Conservation (phyloP, 176 grass and related monocot species). For the Aegilops longissima region DNA sequence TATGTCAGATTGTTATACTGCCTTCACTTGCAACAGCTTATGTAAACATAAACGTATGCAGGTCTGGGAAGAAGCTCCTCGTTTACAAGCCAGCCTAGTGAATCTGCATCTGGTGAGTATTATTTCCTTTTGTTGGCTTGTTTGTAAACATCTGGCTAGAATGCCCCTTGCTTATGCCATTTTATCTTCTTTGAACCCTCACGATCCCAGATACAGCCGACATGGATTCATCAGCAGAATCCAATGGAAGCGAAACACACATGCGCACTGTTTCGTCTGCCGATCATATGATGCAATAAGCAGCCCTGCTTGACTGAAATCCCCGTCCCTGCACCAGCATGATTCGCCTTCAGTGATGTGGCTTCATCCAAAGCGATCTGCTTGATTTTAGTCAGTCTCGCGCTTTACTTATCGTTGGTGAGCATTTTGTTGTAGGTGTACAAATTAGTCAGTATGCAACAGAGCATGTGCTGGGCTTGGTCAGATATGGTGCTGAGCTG, state of each 20-base stretch:
- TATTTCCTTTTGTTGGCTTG: background rate
- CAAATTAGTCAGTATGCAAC: background rate
- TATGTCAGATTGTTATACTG: conserved; percentile 9
- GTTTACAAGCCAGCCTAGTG: conserved; percentile 47
- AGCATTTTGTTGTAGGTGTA: conserved; percentile 16
- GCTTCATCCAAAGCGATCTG: conserved; percentile 41
- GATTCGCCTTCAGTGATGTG: conserved; percentile 13
- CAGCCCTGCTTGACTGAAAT: background rate
- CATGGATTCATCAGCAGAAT: conserved; percentile 42
- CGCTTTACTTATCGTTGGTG: conserved; percentile 15
- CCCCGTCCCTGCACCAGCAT: background rate
- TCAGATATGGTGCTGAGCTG: background rate
- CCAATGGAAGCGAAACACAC: conserved; percentile 45
- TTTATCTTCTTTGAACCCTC: conserved; percentile 28
- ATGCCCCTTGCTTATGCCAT: background rate
- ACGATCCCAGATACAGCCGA: conserved; percentile 36
- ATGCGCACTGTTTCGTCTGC: conserved; percentile 40
- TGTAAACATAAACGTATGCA: conserved; percentile 26
- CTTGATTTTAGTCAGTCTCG: conserved; percentile 50
- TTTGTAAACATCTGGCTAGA: background rate
- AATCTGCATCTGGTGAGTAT: conserved; percentile 46
- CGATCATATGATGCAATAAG: conserved; percentile 58
- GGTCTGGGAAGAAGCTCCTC: conserved; percentile 53
- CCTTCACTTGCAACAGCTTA: background rate
- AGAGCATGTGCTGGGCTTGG: background rate